Percentiles rank a stretch among this genome's conserved stretches.
Conservation (phyloP, 495 filamentous ascomycete species). For the Stereocaulon alpinum region DNA sequence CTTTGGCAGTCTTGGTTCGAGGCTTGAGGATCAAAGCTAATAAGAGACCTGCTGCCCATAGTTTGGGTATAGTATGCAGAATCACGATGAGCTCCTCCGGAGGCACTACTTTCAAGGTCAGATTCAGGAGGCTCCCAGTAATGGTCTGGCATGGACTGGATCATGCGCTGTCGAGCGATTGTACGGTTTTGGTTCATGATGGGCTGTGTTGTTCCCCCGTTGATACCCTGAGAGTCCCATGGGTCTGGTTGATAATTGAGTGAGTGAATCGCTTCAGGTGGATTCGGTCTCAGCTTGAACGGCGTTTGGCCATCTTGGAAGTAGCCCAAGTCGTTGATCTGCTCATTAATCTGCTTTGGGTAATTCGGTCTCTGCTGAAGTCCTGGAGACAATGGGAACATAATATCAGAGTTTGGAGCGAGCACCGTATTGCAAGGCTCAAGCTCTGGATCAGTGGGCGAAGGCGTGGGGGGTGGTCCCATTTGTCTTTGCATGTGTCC, state of each 20-base stretch:
- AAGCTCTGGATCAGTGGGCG: slow-evolving; percentile 8
- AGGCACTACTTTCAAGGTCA: slow-evolving; percentile 46
- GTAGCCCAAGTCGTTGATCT: neutral
- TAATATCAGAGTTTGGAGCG: slow-evolving; percentile 2
- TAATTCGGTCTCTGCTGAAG: slow-evolving; percentile 8
- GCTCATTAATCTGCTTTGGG: neutral
- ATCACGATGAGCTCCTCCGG: slow-evolving; percentile 42
- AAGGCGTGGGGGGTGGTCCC: slow-evolving; percentile 8
- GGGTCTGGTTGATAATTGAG: slow-evolving; percentile 16
- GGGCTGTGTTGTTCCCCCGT: neutral
- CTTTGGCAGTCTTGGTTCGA: slow-evolving; percentile 31
- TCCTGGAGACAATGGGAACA: slow-evolving; percentile 1
- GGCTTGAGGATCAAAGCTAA: slow-evolving; percentile 29
- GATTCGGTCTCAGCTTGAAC: slow-evolving; percentile 1
- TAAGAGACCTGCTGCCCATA: slow-evolving; percentile 39
- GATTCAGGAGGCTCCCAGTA: slow-evolving; percentile 27
- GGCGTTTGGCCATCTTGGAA: slow-evolving; percentile 2
- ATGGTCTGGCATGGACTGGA: neutral
- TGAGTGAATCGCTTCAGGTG: slow-evolving; percentile 1
- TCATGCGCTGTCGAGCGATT: neutral
- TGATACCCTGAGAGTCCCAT: slow-evolving; percentile 9
- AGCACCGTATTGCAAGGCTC: slow-evolving; percentile 4
- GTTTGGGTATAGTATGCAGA: slow-evolving; percentile 53
- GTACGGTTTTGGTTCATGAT: slow-evolving; percentile 1
- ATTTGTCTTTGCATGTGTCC: slow-evolving; percentile 7